These are phyloP conservation scores for Diaporthe citriasiana DNA, from an alignment of 2,329 filamentous ascomycete species.

Conservation along the genomic window DNA sequence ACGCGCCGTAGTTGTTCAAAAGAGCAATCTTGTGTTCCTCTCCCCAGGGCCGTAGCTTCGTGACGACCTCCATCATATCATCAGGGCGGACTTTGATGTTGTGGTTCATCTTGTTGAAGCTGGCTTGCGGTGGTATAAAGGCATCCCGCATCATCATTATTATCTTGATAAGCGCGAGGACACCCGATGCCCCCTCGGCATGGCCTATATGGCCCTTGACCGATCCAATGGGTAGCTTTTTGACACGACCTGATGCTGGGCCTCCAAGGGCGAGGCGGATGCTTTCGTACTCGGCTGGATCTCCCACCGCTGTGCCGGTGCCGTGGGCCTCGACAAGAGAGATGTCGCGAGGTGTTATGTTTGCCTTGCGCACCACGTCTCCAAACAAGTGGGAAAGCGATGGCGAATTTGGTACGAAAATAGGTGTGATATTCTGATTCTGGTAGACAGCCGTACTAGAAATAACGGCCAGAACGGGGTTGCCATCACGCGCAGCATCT, in stretches of 20 bases:
- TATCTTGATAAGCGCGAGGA: constrained; percentile 57
- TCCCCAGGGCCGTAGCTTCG: not conserved
- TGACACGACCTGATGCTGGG: not conserved
- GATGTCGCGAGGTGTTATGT: constrained; percentile 46
- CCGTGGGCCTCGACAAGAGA: constrained; percentile 57
- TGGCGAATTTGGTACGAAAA: constrained; percentile 47
- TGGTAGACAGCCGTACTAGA: constrained; percentile 55
- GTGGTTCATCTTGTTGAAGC: constrained; percentile 59
- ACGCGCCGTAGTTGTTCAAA: constrained; percentile 67
- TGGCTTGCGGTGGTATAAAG: constrained; percentile 61
- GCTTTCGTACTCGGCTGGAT: constrained; percentile 51
- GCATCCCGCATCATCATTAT: constrained; percentile 60
- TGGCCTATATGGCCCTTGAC: constrained; percentile 59
- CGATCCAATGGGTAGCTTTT: not conserved
- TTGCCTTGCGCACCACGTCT: constrained; percentile 47
- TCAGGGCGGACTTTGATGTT: constrained; percentile 52
- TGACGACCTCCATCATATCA: constrained; percentile 43
- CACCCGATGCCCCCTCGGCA: constrained; percentile 59
- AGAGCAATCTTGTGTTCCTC: constrained; percentile 41
- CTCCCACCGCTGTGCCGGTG: constrained; percentile 58
- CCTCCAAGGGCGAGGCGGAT: constrained; percentile 48
- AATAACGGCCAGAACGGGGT: constrained; percentile 59
- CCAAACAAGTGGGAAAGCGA: constrained; percentile 50
- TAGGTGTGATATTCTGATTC: constrained; percentile 52
- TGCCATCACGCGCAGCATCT: constrained; percentile 61